Base-by-base conservation (phyloP, 495 filamentous ascomycete species). In the Tuber aestivum region DNA sequence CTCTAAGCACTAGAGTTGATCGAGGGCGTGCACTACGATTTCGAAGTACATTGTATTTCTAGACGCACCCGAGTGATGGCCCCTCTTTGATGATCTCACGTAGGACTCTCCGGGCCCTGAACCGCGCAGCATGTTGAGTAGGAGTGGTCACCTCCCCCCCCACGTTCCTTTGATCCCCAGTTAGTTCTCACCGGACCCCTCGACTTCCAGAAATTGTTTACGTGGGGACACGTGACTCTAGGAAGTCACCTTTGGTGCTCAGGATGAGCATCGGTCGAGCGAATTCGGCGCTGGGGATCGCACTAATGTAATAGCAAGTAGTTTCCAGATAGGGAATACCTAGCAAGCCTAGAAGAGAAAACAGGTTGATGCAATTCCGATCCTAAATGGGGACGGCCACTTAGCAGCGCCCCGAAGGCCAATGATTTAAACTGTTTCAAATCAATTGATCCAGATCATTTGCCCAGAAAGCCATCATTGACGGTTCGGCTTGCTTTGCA, bases 391-490 rank as follows among this genome's bases (percentile, higher is more conserved):
- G 9, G 89, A 86, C 27, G 87, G 80, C 86, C 91, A 90, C 20
- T 78, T 83, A 0, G 85, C 85, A 45, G 89, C 88, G 56, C 88
- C 84, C 77, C 90, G 89, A 3, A 94, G 81, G 0, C 89, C 88
- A 38, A 93, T 82, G 78, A 94, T 94, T 83, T 95, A 97, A 10
- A 23, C 89, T 88, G 78, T 91, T 94, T 73, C 89, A 88, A 70
- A 89, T 90, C 83, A 96, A 93, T 93, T 93, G 95, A 81, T 95
- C 87, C 3, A 95, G 85, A 75, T 96, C 93, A 40, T 84, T 84
- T 35, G 87, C 69, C 2, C 85, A 88, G 82, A 92, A 91, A 21
- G 87, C 82, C 82, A 44, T 81, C 70, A 81, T 77, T 78, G 84
- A 71, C 82, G 80, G 80, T 84, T 86, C 84, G 83, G 86, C 83